A percentile compares a stretch with the other conserved stretches of the same genome.
Conservation (phyloP, 345 rosid species). For the Geranium rotundifolium region DNA sequence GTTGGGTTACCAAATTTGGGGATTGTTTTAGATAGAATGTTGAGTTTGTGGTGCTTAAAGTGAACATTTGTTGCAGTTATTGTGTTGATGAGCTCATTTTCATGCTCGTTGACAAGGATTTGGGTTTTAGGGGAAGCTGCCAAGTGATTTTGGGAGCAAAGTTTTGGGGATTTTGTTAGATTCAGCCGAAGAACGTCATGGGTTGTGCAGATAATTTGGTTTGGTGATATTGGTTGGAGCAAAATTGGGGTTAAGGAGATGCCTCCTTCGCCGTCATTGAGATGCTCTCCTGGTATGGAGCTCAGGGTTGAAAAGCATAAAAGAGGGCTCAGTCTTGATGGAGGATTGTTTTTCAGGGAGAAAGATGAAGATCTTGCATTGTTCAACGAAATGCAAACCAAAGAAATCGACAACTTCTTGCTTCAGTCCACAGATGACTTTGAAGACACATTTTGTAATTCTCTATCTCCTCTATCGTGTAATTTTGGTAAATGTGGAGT, state of each 20-base stretch:
- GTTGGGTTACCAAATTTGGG: too few relatives aligned
- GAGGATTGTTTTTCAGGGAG: conserved; percentile 47
- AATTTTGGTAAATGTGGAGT: neutral
- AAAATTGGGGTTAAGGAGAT: conserved; percentile 23
- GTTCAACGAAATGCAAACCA: conserved; percentile 80
- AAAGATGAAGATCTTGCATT: conserved; percentile 83
- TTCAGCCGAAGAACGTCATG: conserved; percentile 1
- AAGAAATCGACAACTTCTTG: conserved; percentile 76
- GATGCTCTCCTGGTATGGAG: conserved; percentile 71
- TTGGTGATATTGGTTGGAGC: conserved; percentile 8
- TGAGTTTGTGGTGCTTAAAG: neutral
- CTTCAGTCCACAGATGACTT: conserved; percentile 68
- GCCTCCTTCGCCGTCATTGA: conserved; percentile 88
- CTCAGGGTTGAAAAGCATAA: conserved; percentile 46
- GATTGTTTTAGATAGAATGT: neutral
- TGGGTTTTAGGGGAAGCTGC: neutral
- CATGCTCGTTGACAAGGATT: neutral
- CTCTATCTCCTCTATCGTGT: conserved; percentile 10
- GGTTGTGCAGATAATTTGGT: conserved; percentile 7
- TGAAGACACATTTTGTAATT: conserved; percentile 81
- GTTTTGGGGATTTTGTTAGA: conserved; percentile 5
- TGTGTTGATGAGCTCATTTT: conserved; percentile 1
- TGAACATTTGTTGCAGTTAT: conserved; percentile 11
- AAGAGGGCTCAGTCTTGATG: conserved; percentile 67
- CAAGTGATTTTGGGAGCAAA: neutral